Evolutionary conservation across 139 green algal genomes (phyloP), one percentile per base, ranked within the genome.

Genomic region (Picochlorum sp.): DNA sequence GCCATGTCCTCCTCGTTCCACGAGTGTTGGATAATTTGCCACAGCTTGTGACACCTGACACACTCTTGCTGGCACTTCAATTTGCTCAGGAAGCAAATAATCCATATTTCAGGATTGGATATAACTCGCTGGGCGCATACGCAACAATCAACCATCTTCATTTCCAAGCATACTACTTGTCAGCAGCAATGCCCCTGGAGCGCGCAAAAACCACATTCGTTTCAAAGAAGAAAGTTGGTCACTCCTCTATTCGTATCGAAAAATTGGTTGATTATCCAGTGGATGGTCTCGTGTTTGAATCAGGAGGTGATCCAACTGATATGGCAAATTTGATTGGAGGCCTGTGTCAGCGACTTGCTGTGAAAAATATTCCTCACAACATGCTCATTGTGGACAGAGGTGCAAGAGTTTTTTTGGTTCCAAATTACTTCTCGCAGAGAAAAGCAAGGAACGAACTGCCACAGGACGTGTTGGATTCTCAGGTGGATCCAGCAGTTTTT

Each of bases 101-200:
- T 75, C 83, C 86, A n/a, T 89, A 89, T 77, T 91, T 99, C 62
- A 77, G 92, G 6, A 73, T 98, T 9, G 89, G 90, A 44, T 99
- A 89, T 84, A 99, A 99, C 76, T 92, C 83, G 1, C 80, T 99
- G 49, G 94, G 94, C 21, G 94, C 94, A 4, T 99, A 93, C 57
- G 94, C 84, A 50, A 98, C 94, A 49, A 95, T 99, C 81, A 99
- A 99, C 82, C 94, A 99, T 70, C 84, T 99, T 52, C 94, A 99
- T 80, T 98, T 97, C 77, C 94, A 99, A 84, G 86, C 86, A 15
- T 64, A 70, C 65, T 95, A 94, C 73, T 75, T 97, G 26, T 63
- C 74, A 7, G 61, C 72, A 0, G 74, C 85, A 2, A 88, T 97
- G 63, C 84, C 94, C 11, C 82, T 91, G 11, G 93, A 99, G 80